These are phyloP conservation scores for Penicillium maclennaniae DNA, from an alignment of 495 filamentous ascomycete species.

Conservation along the genomic window DNA sequence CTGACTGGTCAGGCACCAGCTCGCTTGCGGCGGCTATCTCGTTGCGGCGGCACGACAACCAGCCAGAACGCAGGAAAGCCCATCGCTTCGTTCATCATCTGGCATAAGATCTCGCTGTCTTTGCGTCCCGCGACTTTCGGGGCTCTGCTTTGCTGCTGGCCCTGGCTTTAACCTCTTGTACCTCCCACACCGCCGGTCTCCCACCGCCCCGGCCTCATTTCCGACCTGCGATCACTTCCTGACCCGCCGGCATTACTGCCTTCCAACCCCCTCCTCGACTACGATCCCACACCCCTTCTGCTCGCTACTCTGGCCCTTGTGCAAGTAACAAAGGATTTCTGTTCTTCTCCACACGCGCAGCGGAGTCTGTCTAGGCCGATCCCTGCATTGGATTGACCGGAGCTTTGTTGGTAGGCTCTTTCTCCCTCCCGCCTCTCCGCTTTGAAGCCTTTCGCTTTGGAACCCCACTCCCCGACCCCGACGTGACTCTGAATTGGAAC, in stretches of 20 bases:
- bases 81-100: conserved; percentile 31
- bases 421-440: conserved; percentile 30
- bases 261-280: conserved; percentile 25
- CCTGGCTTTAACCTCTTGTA: conserved; percentile 4
- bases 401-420: conserved; percentile 35
- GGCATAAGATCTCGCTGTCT: conserved; percentile 17
- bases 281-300: conserved; percentile 22
- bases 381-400: conserved; percentile 21
- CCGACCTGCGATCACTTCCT: conserved; percentile 19
- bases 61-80: conserved; percentile 43
- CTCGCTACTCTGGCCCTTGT: conserved; percentile 12
- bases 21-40: conserved; percentile 47
- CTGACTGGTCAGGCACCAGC: conserved; percentile 24
- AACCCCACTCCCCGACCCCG: conserved; percentile 15
- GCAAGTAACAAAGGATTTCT: conserved; percentile 11
- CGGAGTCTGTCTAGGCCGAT: conserved; percentile 13
- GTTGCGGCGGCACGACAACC: conserved; percentile 46
- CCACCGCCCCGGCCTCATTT: conserved; percentile 13
- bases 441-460: conserved; percentile 18
- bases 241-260: conserved; percentile 26
- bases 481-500: conserved; percentile 5
- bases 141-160: conserved; percentile 8
- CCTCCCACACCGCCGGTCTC: conserved; percentile 9
- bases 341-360: conserved; percentile 7
- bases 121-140: conserved; percentile 12